phyloP scores from a whole-genome alignment of 768 basidiomycete genomes.

The Lentinula raphanica region DNA sequence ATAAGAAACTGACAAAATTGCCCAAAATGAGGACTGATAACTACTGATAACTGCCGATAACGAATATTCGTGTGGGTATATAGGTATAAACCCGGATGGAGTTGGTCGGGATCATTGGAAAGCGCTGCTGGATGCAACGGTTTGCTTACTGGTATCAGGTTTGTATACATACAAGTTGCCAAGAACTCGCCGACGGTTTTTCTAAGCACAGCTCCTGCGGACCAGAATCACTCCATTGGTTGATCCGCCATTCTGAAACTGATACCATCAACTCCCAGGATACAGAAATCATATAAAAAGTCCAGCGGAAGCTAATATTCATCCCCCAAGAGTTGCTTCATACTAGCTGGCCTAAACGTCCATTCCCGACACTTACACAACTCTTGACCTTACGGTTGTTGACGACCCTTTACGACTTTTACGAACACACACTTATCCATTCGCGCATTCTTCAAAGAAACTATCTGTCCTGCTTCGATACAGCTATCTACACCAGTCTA shows the following conservation, averaged over 20 bases:
- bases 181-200: too few species aligned
- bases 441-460: background rate
- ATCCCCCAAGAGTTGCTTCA: background rate
- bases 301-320: background rate
- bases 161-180: too few species aligned
- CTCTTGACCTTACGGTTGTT: conserved; percentile 1
- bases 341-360: conserved; percentile 3
- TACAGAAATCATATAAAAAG: background rate
- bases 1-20: too few species aligned
- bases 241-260: background rate
- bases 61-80: too few species aligned
- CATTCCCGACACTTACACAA: background rate
- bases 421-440: background rate
- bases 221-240: background rate
- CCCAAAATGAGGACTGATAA: too few species aligned
- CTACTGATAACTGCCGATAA: too few species aligned
- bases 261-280: background rate
- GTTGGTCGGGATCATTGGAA: too few species aligned
- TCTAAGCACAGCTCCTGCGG: too few species aligned
- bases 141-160: too few species aligned
- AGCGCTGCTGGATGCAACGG: too few species aligned
- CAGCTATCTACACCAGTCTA: background rate
- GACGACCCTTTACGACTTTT: conserved; percentile 3
- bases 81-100: too few species aligned
- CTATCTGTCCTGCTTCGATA: background rate